phyloP scores from a whole-genome alignment of 257 asterid genomes.

The Ligustrum vulgare region DNA sequence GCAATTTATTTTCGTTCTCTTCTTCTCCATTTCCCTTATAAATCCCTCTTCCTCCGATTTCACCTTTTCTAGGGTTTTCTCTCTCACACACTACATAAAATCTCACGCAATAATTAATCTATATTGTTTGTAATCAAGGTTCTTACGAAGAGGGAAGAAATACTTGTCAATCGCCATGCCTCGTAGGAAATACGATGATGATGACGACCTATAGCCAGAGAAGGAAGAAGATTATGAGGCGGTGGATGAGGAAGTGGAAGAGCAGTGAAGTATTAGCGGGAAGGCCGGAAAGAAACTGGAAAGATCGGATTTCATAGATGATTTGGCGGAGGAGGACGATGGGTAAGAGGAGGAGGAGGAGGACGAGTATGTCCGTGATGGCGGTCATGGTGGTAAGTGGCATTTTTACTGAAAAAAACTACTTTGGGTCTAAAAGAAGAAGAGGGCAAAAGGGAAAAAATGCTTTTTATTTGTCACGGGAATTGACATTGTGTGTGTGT shows the following conservation, averaged over 20 bases:
- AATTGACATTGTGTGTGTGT: too few species aligned
- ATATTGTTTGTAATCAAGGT: background rate
- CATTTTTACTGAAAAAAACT: too few species aligned
- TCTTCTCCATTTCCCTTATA: too few species aligned
- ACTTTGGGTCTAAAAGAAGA: too few species aligned
- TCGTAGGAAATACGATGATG: slow-evolving; percentile 58
- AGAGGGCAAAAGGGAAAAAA: too few species aligned
- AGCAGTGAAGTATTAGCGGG: slow-evolving; percentile 60
- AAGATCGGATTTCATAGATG: slow-evolving; percentile 70
- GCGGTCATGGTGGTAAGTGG: slow-evolving; percentile 38
- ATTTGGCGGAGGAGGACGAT: slow-evolving; percentile 75
- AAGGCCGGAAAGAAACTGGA: slow-evolving; percentile 64
- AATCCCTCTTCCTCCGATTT: background rate
- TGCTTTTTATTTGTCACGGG: too few species aligned
- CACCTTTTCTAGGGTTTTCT: slow-evolving; percentile 32
- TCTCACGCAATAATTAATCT: background rate
- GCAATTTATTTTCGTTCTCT: too few species aligned
- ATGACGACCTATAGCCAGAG: slow-evolving; percentile 51
- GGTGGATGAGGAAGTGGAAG: slow-evolving; percentile 62
- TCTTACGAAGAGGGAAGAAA: slow-evolving; percentile 10
- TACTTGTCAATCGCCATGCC: too few species aligned
- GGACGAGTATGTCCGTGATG: slow-evolving; percentile 45
- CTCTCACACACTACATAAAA: slow-evolving; percentile 13
- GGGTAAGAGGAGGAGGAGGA: slow-evolving; percentile 66
- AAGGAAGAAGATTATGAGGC: slow-evolving; percentile 65